Percentiles rank a stretch among this genome's conserved stretches.
Conservation (phyloP, 495 filamentous ascomycete genomes). For the Penicillium steckii region DNA sequence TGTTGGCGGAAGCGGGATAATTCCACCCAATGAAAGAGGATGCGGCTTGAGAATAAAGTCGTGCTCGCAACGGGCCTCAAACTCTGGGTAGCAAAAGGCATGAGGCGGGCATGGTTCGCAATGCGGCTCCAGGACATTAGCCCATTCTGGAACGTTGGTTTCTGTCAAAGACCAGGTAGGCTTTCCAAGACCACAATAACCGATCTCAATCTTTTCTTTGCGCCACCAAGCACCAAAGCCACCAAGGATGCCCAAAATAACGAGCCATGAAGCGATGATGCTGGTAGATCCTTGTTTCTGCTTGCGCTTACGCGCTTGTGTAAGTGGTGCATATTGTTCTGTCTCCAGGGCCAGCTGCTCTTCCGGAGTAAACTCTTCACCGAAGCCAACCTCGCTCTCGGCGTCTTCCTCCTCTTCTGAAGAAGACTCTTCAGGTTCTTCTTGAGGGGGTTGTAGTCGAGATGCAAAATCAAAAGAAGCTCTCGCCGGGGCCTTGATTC, state of each 20-base stretch:
- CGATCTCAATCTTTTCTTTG: conserved; percentile 90
- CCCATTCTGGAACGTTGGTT: conserved; percentile 65
- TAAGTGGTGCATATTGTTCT: conserved; percentile 35
- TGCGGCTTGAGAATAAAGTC: conserved; percentile 86
- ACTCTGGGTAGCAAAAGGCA: conserved; percentile 80
- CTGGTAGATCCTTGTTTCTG: conserved; percentile 33
- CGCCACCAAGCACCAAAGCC: conserved; percentile 83
- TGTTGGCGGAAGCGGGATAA: conserved; percentile 83
- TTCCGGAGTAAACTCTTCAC: conserved; percentile 93
- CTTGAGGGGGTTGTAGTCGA: conserved; percentile 21
- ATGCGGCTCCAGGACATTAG: conserved; percentile 65
- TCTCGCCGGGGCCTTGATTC: conserved; percentile 32
- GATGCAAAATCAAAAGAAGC: conserved; percentile 48
- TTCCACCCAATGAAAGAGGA: conserved; percentile 75
- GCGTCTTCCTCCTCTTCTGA: conserved; percentile 44
- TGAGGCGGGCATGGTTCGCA: conserved; percentile 93
- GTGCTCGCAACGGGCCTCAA: conserved; percentile 75
- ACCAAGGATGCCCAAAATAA: conserved; percentile 62
- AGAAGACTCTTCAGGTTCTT: conserved; percentile 34
- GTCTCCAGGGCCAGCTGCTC: conserved; percentile 73
- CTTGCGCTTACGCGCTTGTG: conserved; percentile 35
- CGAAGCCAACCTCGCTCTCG: conserved; percentile 53
- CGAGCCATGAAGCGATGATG: conserved; percentile 60
- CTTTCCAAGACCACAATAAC: conserved; percentile 87
- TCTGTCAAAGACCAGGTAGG: conserved; percentile 53